These are phyloP conservation scores for Hymenoscyphus fraxineus DNA, from an alignment of 2,329 filamentous ascomycete species.

Conservation along the genomic window DNA sequence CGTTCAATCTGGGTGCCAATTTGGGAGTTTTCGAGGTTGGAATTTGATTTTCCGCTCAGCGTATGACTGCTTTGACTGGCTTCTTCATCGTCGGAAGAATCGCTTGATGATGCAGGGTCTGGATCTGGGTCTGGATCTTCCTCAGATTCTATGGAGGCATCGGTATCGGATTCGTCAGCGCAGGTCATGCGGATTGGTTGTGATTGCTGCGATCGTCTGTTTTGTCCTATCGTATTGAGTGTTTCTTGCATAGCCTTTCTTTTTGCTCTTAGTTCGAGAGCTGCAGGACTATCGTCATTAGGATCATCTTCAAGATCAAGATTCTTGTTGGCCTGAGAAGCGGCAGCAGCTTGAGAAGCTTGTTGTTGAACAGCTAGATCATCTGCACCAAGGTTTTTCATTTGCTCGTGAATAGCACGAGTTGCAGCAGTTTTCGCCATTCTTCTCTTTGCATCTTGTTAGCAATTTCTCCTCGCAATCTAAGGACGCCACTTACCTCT, in stretches of 20 bases:
- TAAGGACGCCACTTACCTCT: slow-evolving; percentile 13
- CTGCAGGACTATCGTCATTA: not conserved
- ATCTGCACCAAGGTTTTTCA: not conserved
- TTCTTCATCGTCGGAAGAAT: not conserved
- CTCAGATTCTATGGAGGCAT: not conserved
- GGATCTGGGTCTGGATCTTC: slow-evolving; percentile 2
- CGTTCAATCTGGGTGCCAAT: not conserved
- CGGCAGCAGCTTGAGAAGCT: not conserved
- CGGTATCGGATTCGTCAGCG: not conserved
- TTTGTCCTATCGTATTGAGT: not conserved
- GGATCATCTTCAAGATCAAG: not conserved
- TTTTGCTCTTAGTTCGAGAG: not conserved
- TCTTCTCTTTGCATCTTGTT: not conserved
- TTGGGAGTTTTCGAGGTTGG: not conserved
- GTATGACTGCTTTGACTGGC: not conserved
- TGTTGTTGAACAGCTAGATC: not conserved
- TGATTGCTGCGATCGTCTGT: not conserved
- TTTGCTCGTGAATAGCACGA: not conserved
- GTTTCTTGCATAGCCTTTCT: not conserved
- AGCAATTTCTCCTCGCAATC: too few relatives aligned
- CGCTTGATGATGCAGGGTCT: not conserved
- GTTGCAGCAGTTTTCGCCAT: not conserved
- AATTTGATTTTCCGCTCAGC: not conserved
- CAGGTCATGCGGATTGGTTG: not conserved
- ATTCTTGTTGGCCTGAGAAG: not conserved